A percentile compares a stretch with the other conserved stretches of the same genome.
These are phyloP conservation scores for Thelonectria olida DNA, from an alignment of 2,329 filamentous ascomycete genomes.

Conservation along the genomic window DNA sequence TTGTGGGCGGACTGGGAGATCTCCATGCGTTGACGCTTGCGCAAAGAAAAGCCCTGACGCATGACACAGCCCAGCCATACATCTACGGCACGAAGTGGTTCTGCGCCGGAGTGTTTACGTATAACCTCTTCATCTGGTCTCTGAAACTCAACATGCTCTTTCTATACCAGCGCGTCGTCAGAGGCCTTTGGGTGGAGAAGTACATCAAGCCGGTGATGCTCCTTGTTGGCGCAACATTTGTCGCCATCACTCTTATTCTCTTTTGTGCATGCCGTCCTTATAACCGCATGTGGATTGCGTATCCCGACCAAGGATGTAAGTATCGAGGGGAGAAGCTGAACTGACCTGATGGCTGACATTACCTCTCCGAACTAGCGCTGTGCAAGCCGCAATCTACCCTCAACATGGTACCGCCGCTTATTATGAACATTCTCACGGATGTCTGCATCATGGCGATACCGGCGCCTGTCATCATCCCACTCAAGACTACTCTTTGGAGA, in stretches of 20 bases:
- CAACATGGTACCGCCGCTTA: conserved; percentile 43
- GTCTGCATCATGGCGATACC: conserved; percentile 46
- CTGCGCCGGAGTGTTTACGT: conserved; percentile 26
- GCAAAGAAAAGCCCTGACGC: conserved; percentile 10
- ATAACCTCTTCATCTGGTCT: conserved; percentile 44
- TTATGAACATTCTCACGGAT: conserved; percentile 46
- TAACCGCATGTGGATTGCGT: conserved; percentile 45
- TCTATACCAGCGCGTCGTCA: conserved; percentile 47
- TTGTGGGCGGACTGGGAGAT: conserved; percentile 22
- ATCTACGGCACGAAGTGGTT: conserved; percentile 30
- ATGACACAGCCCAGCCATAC: conserved; percentile 15
- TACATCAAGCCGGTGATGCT: conserved; percentile 45
- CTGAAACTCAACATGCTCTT: conserved; percentile 51
- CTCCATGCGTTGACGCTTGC: conserved; percentile 20
- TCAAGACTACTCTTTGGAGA: conserved; percentile 40
- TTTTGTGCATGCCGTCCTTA: conserved; percentile 45
- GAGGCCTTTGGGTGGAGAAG: conserved; percentile 45
- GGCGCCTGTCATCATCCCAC: conserved; percentile 37
- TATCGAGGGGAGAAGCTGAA: neutral
- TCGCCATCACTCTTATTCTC: conserved; percentile 38
- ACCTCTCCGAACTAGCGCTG: conserved; percentile 11
- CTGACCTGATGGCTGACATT: neutral
- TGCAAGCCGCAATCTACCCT: conserved; percentile 44
- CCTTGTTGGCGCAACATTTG: conserved; percentile 38
- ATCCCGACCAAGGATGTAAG: conserved; percentile 48